Evolutionary conservation across 495 filamentous ascomycete species (phyloP).

Genomic region (Rostrohypoxylon terebratum): DNA sequence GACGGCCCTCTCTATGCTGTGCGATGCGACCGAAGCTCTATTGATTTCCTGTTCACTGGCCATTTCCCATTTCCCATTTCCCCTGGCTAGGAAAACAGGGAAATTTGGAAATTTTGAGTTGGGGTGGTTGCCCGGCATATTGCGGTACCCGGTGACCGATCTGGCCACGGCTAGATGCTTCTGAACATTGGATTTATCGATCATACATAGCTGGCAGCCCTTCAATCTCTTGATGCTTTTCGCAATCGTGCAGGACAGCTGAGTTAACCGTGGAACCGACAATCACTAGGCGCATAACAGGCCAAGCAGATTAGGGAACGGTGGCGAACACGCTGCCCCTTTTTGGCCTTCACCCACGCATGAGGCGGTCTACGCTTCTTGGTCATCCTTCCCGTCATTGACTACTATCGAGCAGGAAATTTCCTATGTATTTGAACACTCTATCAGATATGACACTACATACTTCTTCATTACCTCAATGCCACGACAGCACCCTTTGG

Average conservation of each 20-base stretch:
- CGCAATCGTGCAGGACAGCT: conserved; percentile 31
- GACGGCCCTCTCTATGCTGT: conserved; percentile 30
- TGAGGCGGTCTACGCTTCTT: not conserved
- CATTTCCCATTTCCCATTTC: not conserved
- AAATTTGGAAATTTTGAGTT: conserved; percentile 25
- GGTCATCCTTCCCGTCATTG: not conserved
- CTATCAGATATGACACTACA: not conserved
- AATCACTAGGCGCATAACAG: conserved; percentile 22
- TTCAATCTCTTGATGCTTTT: conserved; percentile 40
- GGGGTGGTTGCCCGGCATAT: conserved; percentile 35
- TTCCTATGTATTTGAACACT: not conserved
- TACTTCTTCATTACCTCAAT: not conserved
- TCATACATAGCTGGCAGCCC: conserved; percentile 39
- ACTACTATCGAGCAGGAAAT: not conserved
- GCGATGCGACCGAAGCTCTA: conserved; percentile 23
- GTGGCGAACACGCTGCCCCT: conserved; percentile 10
- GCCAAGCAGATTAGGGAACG: conserved; percentile 28
- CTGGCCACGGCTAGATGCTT: conserved; percentile 42
- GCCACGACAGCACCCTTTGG: not conserved
- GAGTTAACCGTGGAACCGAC: conserved; percentile 28
- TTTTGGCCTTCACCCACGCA: not conserved
- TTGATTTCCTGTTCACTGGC: conserved; percentile 1
- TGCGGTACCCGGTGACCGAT: conserved; percentile 42
- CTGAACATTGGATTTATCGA: conserved; percentile 36
- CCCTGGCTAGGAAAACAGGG: conserved; percentile 30